Evolutionary conservation across 805 yeast genomes (phyloP).

Genomic region (Metschnikowia colocasiae): DNA sequence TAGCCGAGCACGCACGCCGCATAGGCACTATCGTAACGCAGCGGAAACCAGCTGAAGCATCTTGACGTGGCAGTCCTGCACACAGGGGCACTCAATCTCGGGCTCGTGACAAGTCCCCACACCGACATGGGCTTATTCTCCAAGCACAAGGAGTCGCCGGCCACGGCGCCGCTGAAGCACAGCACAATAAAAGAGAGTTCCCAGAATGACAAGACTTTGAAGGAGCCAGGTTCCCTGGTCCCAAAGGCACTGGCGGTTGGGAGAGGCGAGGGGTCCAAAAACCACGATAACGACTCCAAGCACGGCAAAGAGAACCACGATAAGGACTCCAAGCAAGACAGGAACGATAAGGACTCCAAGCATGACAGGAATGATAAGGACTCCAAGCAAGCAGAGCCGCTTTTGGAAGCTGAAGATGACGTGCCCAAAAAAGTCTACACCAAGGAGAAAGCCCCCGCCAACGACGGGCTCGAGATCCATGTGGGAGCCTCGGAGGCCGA

Average conservation of each 20-base stretch:
- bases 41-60: too few species aligned
- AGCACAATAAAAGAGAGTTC: neutral
- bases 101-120: neutral
- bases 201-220: neutral
- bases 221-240: neutral
- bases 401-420: conserved; percentile 3
- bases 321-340: neutral
- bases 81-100: neutral
- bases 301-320: neutral
- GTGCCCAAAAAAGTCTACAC: conserved; percentile 14
- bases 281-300: too few species aligned
- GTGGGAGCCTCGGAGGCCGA: conserved; percentile 13
- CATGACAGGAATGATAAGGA: neutral
- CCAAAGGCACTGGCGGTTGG: neutral
- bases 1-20: too few species aligned
- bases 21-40: too few species aligned
- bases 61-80: neutral
- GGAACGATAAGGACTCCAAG: neutral
- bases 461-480: neutral
- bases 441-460: conserved; percentile 16
- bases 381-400: neutral
- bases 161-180: neutral
- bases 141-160: conserved; percentile 1
- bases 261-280: neutral
- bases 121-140: conserved; percentile 4